Percentiles rank a stretch among this genome's conserved stretches.
Evolutionary conservation across 2,329 filamentous ascomycete genomes (phyloP).

Genomic region (Sphaceloma murrayae): DNA sequence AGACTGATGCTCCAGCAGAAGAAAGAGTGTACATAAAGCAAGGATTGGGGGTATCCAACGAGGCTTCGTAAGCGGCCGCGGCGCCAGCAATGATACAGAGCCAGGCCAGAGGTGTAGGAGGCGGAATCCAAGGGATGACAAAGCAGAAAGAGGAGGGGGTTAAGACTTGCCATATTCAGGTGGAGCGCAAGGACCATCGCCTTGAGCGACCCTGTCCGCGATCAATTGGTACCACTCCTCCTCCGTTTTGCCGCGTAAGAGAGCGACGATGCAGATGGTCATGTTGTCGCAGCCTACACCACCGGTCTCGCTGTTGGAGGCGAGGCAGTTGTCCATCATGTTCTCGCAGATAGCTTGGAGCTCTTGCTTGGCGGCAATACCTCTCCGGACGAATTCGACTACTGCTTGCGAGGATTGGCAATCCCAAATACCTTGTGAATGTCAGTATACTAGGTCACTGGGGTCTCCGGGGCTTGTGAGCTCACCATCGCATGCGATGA

Average conservation of each 20-base stretch:
- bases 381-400: conserved; percentile 89
- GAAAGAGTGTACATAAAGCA: background rate
- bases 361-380: conserved; percentile 92
- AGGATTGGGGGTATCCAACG: background rate
- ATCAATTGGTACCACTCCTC: conserved; percentile 98
- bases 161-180: conserved; percentile 93
- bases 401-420: conserved; percentile 98
- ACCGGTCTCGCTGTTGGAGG: conserved; percentile 94
- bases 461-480: no score
- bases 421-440: conserved; percentile 82
- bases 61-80: background rate
- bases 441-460: conserved; percentile 19
- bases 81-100: background rate
- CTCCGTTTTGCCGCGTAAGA: conserved; percentile 85
- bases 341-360: conserved; percentile 95
- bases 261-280: conserved; percentile 88
- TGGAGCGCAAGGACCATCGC: conserved; percentile 95
- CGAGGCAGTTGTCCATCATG: conserved; percentile 99
- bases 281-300: conserved; percentile 99
- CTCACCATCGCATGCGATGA: conserved; percentile 86
- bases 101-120: background rate
- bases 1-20: conserved; percentile 1
- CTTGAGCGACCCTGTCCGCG: conserved; percentile 84
- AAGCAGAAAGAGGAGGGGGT: conserved; percentile 22
- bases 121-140: background rate